Evolutionary conservation across 2,329 filamentous ascomycete genomes (phyloP).

Genomic region (Ophiognomonia clavigignenti-juglandacearum): DNA sequence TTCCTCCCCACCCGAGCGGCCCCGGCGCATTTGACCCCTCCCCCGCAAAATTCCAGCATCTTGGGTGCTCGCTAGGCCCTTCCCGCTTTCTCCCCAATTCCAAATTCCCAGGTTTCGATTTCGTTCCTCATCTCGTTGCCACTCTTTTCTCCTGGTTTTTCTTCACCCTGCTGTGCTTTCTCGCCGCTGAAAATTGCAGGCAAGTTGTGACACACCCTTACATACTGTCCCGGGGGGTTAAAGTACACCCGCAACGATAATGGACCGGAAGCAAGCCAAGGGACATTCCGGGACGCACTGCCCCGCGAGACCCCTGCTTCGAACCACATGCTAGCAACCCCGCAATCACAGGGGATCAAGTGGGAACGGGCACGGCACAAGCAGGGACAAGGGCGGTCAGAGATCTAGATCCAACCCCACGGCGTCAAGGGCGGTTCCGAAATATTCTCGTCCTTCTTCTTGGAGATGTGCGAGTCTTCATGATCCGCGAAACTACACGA

Average conservation of each 20-base stretch:
- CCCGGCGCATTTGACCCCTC: neutral
- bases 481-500: too few species aligned
- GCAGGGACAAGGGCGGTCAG: too few species aligned
- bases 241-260: slow-evolving; percentile 8
- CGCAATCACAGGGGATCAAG: slow-evolving; percentile 3
- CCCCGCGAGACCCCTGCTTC: slow-evolving; percentile 2
- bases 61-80: neutral
- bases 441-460: neutral
- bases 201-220: neutral
- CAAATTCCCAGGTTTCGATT: neutral
- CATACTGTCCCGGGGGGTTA: neutral
- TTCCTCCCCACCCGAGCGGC: neutral
- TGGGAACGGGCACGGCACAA: too few species aligned
- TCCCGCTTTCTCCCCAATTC: neutral
- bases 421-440: slow-evolving; percentile 6
- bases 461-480: too few species aligned
- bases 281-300: neutral
- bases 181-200: neutral
- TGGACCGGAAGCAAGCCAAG: slow-evolving; percentile 7
- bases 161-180: neutral
- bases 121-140: neutral
- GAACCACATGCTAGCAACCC: slow-evolving; percentile 6
- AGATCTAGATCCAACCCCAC: too few species aligned
- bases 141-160: slow-evolving; percentile 5
- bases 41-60: neutral